Conservation (phyloP, 495 filamentous ascomycete genomes). For the Podospora australis region DNA sequence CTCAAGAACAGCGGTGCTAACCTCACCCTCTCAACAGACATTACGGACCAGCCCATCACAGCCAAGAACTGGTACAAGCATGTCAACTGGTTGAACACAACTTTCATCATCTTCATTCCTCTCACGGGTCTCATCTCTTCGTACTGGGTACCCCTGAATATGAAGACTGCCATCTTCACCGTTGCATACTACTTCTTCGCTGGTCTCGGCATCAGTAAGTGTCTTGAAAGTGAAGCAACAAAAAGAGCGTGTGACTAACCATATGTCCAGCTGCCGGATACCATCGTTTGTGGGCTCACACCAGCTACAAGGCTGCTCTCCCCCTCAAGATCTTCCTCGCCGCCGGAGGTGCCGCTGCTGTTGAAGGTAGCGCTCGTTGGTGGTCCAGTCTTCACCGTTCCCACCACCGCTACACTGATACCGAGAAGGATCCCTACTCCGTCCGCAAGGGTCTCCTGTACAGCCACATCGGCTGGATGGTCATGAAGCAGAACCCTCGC, state of each 20-base stretch:
- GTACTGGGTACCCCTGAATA: slow-evolving; percentile 72
- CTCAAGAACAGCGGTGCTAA: slow-evolving; percentile 6
- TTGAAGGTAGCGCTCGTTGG: slow-evolving; percentile 95
- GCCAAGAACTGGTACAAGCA: slow-evolving; percentile 83
- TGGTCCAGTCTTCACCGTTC: slow-evolving; percentile 95
- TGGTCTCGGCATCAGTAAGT: slow-evolving; percentile 79
- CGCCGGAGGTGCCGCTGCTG: slow-evolving; percentile 85
- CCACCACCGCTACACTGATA: slow-evolving; percentile 98
- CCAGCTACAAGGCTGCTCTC: slow-evolving; percentile 81
- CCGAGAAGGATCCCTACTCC: slow-evolving; percentile 97
- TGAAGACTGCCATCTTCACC: slow-evolving; percentile 73
- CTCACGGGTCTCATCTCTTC: slow-evolving; percentile 67
- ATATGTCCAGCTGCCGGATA: slow-evolving; percentile 50
- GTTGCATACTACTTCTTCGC: slow-evolving; percentile 89
- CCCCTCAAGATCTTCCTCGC: slow-evolving; percentile 92
- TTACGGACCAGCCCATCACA: slow-evolving; percentile 62
- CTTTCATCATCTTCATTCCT: slow-evolving; percentile 81
- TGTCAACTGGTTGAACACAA: slow-evolving; percentile 91
- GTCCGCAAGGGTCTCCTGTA: slow-evolving; percentile 94
- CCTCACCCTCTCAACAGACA: slow-evolving; percentile 26
- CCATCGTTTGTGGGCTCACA: slow-evolving; percentile 92
- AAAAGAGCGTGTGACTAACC: slow-evolving; percentile 12
- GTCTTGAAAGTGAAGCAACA: background rate
- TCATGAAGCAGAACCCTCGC: slow-evolving; percentile 92
- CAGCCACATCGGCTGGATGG: slow-evolving; percentile 91